A percentile compares a stretch with the other conserved stretches of the same genome.
phyloP scores from a whole-genome alignment of 2,329 filamentous ascomycete genomes.

The Corynespora cassiicola region DNA sequence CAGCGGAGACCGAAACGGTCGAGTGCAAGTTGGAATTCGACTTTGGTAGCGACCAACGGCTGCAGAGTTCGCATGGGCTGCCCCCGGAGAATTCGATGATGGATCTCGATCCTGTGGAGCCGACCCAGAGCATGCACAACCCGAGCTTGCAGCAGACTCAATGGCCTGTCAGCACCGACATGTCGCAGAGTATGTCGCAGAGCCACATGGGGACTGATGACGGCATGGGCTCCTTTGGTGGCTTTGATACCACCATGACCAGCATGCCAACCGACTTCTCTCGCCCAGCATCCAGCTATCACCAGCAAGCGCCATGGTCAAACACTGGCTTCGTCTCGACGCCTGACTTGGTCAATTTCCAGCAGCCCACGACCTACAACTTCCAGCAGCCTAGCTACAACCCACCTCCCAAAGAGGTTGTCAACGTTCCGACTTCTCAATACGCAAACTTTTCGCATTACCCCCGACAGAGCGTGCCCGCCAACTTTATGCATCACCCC shows the following conservation, averaged over 20 bases:
- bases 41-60: slow-evolving; percentile 30
- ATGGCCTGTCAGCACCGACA: slow-evolving; percentile 43
- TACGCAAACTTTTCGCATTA: slow-evolving; percentile 42
- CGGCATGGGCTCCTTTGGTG: slow-evolving; percentile 35
- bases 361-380: slow-evolving; percentile 37
- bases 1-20: slow-evolving; percentile 38
- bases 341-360: slow-evolving; percentile 40
- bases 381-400: too few species aligned
- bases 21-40: slow-evolving; percentile 45
- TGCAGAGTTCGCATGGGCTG: slow-evolving; percentile 39
- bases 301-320: slow-evolving; percentile 35
- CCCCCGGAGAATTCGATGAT: slow-evolving; percentile 40
- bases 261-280: slow-evolving; percentile 39
- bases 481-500: slow-evolving; percentile 39
- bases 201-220: slow-evolving; percentile 31
- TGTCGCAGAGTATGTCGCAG: slow-evolving; percentile 39
- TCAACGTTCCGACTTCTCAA: slow-evolving; percentile 40
- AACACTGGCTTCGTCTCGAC: slow-evolving; percentile 44
- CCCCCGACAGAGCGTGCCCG: slow-evolving; percentile 41
- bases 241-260: slow-evolving; percentile 36
- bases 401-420: slow-evolving; percentile 34
- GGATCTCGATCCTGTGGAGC: slow-evolving; percentile 43
- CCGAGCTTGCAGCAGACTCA: slow-evolving; percentile 34
- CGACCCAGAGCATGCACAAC: slow-evolving; percentile 36
- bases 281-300: slow-evolving; percentile 37